Evolutionary conservation across 345 rosid genomes (phyloP), one percentile per base, ranked within the genome.

Genomic region (Linum lewisii): DNA sequence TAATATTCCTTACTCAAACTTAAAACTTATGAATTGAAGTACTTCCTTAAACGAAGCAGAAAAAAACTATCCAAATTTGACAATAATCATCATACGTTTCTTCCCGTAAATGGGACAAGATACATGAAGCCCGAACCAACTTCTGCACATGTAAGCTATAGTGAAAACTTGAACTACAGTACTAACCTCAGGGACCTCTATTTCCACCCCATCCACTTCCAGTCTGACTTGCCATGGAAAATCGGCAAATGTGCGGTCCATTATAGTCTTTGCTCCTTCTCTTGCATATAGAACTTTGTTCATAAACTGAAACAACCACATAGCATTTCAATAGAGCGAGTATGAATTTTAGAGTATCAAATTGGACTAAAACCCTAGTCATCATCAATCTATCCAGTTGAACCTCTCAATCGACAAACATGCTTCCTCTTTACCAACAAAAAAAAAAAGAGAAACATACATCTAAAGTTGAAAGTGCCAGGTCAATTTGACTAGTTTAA

Each of bases 151-250:
- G 25, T 20, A 8, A 23, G 19, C 8, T 3, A 52, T 4, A 29
- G 7, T 29, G 4, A 13, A 52, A 52, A 10, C 21, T 20, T 6
- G 22, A 52, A 15, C 9, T 20, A 24, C 58, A 42, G 57, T 20
- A 68, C 84, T 68, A 66, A 87, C 97, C 86, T 90, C 95, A 44
- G 97, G 97, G 66, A 90, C 84, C 74, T 90, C 95, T 66, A 87
- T 71, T 65, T 84, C 90, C 49, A 66, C 73, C 62, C 93, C 97
- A 75, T 90, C 95, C 61, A 90, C 97, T 75, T 83, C 84, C 55
- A 90, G 88, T 62, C 87, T 84, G 63, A 87, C 83, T 77, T 90
- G 87, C 95, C 90, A 85, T 19, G 83, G 82, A 63, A 87, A 90
- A 75, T 87, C 93, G 59, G 74, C 88, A 55, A 87, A 85, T 16